Conservation (phyloP, 2,329 filamentous ascomycete species). For the Botryosphaeria dothidea region DNA sequence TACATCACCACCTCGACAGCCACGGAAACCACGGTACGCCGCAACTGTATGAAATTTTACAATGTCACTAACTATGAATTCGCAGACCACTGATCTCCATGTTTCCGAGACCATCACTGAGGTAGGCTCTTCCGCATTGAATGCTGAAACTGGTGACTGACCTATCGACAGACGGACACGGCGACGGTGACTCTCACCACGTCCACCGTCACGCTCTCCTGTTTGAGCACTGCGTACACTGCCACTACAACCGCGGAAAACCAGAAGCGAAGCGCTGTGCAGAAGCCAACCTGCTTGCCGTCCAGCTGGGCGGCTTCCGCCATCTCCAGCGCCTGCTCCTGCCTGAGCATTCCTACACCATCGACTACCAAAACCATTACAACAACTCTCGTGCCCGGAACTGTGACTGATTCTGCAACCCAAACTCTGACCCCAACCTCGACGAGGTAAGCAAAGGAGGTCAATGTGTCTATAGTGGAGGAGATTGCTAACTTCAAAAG, state of each 20-base stretch:
- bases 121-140: not conserved
- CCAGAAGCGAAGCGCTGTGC: not conserved
- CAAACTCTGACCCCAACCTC: not conserved
- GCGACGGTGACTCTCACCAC: not conserved
- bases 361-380: not conserved
- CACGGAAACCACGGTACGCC: not conserved
- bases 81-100: not conserved
- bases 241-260: not conserved
- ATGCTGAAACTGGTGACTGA: not conserved
- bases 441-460: not conserved
- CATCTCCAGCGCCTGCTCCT: not conserved
- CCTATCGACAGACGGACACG: not conserved
- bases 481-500: not conserved
- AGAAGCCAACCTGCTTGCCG: not conserved
- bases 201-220: not conserved
- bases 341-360: not conserved
- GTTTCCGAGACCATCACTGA: not conserved
- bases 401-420: not conserved
- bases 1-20: not conserved
- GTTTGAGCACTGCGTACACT: not conserved
- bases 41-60: not conserved
- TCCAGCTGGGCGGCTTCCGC: not conserved
- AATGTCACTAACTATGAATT: not conserved
- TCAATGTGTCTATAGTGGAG: not conserved
- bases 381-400: not conserved